Base-by-base conservation (phyloP, 257 asterid genomes). In the Prunella vulgaris region DNA sequence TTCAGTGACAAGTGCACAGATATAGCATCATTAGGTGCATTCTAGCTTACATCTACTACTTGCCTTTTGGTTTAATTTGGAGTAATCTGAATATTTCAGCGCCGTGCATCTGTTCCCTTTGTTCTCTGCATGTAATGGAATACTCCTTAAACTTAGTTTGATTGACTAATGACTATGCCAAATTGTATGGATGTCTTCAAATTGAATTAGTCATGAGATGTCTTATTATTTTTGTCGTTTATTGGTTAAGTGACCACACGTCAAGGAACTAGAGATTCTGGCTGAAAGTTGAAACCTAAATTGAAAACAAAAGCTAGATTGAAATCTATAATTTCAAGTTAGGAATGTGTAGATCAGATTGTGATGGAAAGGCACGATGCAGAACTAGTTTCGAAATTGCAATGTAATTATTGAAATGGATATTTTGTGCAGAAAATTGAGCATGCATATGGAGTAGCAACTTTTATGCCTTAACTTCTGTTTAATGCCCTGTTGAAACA, bases 1-100 rank as follows among this genome's bases (percentile, higher is more conserved):
- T 92, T 86, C 86, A 87, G 96, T 57, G 96, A 89, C 72, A 89
- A 87, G 81, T 92, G 86, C 78, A 86, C 84, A 24, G 98, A 92
- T 70, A 78, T 92, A 78, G 95, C 96, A 69, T 87, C 98, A 57
- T 69, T 92, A 77, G 98, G 98, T 92, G 79, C 60, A 74, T 42
- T 64, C 72, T 74, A 9, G 21, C 51, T 63, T 66, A 27, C 38
- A 10, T 20, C 63, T 14, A 0, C 10, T 13, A 27, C 17, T 49
- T 59, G 2, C 1, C 32, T 10, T 25, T 24, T 57, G 17, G 14
- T 71, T 37, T 28, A 27, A 54, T 37, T 67, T 35, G 65, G 24
- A 68, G 10, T 38, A 30, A 56, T 53, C 33, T 27, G 60, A 75
- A 38, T 10, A 14, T 25, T 25, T 25, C 28, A 25, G 28, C 28